phyloP scores from a whole-genome alignment of 148 eudicot genomes.

The Rhododendron griersonianum region DNA sequence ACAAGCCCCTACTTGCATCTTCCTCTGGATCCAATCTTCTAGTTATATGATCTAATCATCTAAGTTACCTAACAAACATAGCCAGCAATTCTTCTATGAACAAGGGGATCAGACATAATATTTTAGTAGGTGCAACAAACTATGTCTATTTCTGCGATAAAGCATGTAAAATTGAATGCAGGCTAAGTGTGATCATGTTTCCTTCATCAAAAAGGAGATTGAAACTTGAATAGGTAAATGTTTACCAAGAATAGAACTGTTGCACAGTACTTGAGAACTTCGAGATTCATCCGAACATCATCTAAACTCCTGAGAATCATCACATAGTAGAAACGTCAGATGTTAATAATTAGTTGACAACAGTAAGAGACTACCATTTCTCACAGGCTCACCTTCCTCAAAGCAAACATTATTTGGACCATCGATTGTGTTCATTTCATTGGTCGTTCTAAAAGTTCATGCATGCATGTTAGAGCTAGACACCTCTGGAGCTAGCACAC shows the following conservation, averaged over 20 bases:
- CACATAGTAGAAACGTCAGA: constrained; percentile 8
- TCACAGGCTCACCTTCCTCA: neutral
- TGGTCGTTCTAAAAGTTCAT: neutral
- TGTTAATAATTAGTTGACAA: neutral
- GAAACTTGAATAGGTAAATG: neutral
- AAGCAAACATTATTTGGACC: neutral
- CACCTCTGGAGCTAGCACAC: neutral
- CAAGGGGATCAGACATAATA: constrained; percentile 2
- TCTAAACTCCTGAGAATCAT: constrained; percentile 78
- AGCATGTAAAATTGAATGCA: neutral
- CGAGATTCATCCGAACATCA: constrained; percentile 97
- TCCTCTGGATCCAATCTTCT: neutral
- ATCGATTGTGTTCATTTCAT: neutral
- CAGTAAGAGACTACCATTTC: neutral
- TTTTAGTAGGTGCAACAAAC: neutral
- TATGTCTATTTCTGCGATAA: neutral
- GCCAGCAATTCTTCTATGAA: neutral
- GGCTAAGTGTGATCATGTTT: neutral
- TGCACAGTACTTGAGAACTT: constrained; percentile 91
- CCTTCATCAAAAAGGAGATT: neutral
- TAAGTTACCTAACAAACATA: neutral
- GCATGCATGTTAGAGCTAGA: constrained; percentile 8
- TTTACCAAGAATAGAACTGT: constrained; percentile 85
- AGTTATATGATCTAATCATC: neutral
- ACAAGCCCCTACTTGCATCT: constrained; percentile 1